A percentile compares a stretch with the other conserved stretches of the same genome.
Conservation (phyloP, 371 early-diverging fungal genomes). For the Umbelopsis sp. region DNA sequence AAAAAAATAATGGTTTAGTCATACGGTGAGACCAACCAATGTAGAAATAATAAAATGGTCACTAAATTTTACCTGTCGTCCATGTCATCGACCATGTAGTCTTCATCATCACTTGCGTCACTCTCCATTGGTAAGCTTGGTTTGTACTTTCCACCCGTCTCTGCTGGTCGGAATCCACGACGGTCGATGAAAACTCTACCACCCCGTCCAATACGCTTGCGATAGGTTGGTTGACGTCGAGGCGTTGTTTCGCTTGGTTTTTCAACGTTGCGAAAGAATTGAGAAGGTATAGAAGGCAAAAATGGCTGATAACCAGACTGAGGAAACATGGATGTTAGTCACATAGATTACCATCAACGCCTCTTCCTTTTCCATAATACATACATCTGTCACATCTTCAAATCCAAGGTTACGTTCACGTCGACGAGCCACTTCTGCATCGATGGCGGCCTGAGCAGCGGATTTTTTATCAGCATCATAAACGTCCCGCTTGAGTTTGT, state of each 20-base stretch:
- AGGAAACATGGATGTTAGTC: neutral
- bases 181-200: slow-evolving; percentile 65
- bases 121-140: slow-evolving; percentile 43
- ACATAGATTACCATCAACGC: neutral
- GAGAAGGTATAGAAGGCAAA: slow-evolving; percentile 40
- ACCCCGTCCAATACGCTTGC: slow-evolving; percentile 63
- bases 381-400: slow-evolving; percentile 57
- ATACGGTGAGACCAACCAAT: slow-evolving; percentile 1
- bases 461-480: slow-evolving; percentile 25
- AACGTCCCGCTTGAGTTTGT: slow-evolving; percentile 29
- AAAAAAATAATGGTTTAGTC: slow-evolving; percentile 6
- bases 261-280: slow-evolving; percentile 36
- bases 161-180: slow-evolving; percentile 23
- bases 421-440: slow-evolving; percentile 46
- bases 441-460: slow-evolving; percentile 35
- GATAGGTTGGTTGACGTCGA: slow-evolving; percentile 34
- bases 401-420: slow-evolving; percentile 48
- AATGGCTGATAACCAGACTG: slow-evolving; percentile 59
- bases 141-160: slow-evolving; percentile 31
- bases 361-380: neutral
- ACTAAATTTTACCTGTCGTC: slow-evolving; percentile 27
- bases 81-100: slow-evolving; percentile 49
- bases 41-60: neutral
- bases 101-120: slow-evolving; percentile 56
- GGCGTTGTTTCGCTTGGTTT: slow-evolving; percentile 20